Evolutionary conservation across 306 rosid species (phyloP).

Genomic region (Cucurbita maxima): DNA sequence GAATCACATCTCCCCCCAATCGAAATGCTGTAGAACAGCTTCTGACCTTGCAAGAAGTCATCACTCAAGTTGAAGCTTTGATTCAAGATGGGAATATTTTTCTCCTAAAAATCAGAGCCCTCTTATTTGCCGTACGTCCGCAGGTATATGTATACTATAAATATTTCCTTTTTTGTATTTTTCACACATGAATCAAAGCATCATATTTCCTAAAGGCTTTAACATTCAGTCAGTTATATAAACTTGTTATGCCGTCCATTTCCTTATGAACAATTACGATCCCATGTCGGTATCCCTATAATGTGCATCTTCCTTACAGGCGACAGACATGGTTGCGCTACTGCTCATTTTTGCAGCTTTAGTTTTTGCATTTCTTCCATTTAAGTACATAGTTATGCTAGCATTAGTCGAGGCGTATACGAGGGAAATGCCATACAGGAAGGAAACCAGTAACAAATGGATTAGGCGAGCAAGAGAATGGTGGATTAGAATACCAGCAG

Average conservation of each 20-base stretch:
- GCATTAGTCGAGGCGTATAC: constrained; percentile 56
- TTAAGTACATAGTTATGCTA: constrained; percentile 30
- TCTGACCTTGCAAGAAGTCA: constrained; percentile 69
- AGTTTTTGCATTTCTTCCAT: constrained; percentile 53
- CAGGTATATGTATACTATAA: constrained; percentile 41
- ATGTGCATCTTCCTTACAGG: constrained; percentile 30
- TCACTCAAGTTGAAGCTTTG: constrained; percentile 53
- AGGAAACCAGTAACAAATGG: constrained; percentile 48
- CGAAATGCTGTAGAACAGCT: constrained; percentile 83
- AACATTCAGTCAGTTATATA: not conserved
- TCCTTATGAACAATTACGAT: not conserved
- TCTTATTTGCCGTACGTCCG: constrained; percentile 67
- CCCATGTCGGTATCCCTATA: not conserved
- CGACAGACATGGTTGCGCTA: constrained; percentile 56
- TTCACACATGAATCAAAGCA: not conserved
- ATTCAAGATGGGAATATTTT: constrained; percentile 72
- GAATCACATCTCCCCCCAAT: constrained; percentile 48
- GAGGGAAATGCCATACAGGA: constrained; percentile 72
- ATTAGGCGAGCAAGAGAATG: constrained; percentile 67
- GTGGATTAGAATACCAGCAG: constrained; percentile 95
- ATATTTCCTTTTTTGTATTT: not conserved
- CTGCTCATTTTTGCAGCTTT: constrained; percentile 44
- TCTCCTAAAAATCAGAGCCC: constrained; percentile 83
- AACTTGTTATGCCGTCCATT: not conserved
- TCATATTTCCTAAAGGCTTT: not conserved